Conservation (phyloP, 1,139 yeast species). For the Taphrina wiesneri region DNA sequence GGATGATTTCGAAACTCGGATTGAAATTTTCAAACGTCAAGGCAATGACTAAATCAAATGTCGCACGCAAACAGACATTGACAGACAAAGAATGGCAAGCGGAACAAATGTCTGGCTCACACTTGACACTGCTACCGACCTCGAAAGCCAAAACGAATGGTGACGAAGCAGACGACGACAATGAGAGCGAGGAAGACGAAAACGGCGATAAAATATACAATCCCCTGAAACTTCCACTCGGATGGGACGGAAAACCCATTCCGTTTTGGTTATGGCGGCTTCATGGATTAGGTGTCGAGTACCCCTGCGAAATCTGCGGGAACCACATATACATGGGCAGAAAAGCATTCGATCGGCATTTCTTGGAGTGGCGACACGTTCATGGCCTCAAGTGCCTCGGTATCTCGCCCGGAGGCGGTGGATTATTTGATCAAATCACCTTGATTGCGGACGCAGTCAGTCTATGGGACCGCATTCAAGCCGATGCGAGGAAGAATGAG, state of each 20-base stretch:
- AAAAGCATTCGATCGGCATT: conserved; percentile 69
- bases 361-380: conserved; percentile 64
- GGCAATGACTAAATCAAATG: conserved; percentile 58
- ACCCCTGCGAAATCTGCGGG: conserved; percentile 85
- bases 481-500: conserved; percentile 49
- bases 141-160: conserved; percentile 40
- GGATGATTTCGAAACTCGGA: conserved; percentile 47
- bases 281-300: conserved; percentile 76
- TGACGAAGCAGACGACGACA: conserved; percentile 39
- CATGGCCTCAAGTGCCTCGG: conserved; percentile 79
- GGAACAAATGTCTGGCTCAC: conserved; percentile 51
- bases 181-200: conserved; percentile 39
- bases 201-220: conserved; percentile 43
- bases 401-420: conserved; percentile 51
- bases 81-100: conserved; percentile 71
- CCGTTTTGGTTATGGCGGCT: conserved; percentile 92
- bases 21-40: conserved; percentile 49
- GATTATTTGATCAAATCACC: conserved; percentile 63
- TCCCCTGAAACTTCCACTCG: conserved; percentile 70
- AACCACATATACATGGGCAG: conserved; percentile 74
- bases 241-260: conserved; percentile 87
- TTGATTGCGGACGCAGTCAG: conserved; percentile 66
- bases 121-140: conserved; percentile 1
- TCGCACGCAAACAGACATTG: conserved; percentile 66
- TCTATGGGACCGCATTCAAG: conserved; percentile 56